Percentiles rank a stretch among this genome's conserved stretches.
phyloP scores from a whole-genome alignment of 306 rosid species.

The Vigna unguiculata region DNA sequence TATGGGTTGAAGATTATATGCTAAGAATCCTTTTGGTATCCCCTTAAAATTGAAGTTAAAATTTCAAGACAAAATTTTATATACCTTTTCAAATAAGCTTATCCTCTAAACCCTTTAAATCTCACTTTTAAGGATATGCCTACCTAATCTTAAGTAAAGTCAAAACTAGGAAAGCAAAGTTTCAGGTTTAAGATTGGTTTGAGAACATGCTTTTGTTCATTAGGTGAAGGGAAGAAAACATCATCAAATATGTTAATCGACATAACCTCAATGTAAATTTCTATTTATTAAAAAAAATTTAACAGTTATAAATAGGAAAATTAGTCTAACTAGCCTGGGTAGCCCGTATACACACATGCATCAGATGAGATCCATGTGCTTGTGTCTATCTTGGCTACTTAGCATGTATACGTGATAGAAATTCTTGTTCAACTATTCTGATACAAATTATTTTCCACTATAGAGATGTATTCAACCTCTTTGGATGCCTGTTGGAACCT shows the following conservation, averaged over 20 bases:
- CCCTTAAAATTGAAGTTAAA: not conserved
- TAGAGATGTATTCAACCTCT: slow-evolving; percentile 82
- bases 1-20: slow-evolving; percentile 11
- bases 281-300: not conserved
- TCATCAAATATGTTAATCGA: not conserved
- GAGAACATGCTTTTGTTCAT: not conserved
- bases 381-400: not conserved
- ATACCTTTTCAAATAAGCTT: slow-evolving; percentile 17
- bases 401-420: not conserved
- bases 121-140: slow-evolving; percentile 4
- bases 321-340: no score
- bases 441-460: slow-evolving; percentile 43
- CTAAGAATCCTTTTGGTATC: slow-evolving; percentile 14
- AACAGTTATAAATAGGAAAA: not conserved
- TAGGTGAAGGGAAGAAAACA: slow-evolving; percentile 4
- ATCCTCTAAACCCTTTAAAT: not conserved
- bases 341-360: not conserved
- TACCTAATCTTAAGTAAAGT: not conserved
- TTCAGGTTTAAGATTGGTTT: slow-evolving; percentile 25
- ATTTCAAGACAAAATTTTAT: not conserved
- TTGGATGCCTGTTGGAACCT: slow-evolving; percentile 86
- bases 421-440: slow-evolving; percentile 30
- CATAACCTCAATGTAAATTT: not conserved
- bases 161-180: not conserved
- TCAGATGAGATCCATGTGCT: slow-evolving; percentile 13